A percentile compares a stretch with the other conserved stretches of the same genome.
Evolutionary conservation across 768 basidiomycete species (phyloP).

Genomic region (Rhodocollybia butyracea): DNA sequence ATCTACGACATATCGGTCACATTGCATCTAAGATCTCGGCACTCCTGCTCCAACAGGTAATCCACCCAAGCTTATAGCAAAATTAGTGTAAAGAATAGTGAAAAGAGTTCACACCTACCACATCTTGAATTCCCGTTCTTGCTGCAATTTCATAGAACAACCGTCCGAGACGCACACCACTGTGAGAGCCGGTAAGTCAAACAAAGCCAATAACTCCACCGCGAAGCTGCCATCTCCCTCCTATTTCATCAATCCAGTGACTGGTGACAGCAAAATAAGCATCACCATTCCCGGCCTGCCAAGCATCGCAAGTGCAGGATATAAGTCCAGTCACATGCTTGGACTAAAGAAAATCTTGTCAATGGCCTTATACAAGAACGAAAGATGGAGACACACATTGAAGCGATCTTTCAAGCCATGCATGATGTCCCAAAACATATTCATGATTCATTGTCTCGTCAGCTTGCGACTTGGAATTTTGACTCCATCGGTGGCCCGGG

Average conservation of each 20-base stretch:
- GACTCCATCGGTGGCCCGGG: conserved; percentile 26
- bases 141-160: conserved; percentile 27
- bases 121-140: conserved; percentile 24
- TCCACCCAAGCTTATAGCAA: neutral
- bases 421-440: conserved; percentile 18
- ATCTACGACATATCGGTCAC: too few species aligned
- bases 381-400: neutral
- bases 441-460: conserved; percentile 22
- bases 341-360: neutral
- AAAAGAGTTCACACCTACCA: conserved; percentile 18
- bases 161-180: conserved; percentile 28
- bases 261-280: conserved; percentile 37
- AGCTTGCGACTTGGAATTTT: conserved; percentile 22
- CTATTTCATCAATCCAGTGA: conserved; percentile 36
- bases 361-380: neutral
- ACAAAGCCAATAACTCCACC: conserved; percentile 32
- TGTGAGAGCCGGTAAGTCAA: conserved; percentile 32
- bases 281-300: conserved; percentile 36
- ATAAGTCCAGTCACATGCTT: conserved; percentile 19
- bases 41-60: too few species aligned
- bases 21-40: too few species aligned
- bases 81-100: neutral
- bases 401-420: neutral
- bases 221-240: conserved; percentile 15
- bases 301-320: conserved; percentile 35